These are phyloP conservation scores for Dothistroma pini DNA, from an alignment of 2,329 filamentous ascomycete genomes.

Conservation along the genomic window DNA sequence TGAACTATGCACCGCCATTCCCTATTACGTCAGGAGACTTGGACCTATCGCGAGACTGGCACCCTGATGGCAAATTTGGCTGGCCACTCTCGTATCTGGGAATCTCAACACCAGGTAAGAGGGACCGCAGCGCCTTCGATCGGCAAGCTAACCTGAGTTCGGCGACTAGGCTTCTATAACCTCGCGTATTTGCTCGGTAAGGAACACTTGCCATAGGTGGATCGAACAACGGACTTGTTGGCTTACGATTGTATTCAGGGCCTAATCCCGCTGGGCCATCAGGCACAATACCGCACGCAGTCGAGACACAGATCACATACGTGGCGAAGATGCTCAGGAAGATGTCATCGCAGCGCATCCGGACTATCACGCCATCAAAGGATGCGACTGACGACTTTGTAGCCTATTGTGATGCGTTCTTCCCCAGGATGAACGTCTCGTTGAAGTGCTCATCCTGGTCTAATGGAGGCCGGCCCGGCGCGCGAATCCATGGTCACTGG, in stretches of 20 bases:
- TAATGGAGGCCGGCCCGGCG: constrained; percentile 61
- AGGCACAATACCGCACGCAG: constrained; percentile 44
- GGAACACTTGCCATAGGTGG: neutral
- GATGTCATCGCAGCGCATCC: constrained; percentile 62
- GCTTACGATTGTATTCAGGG: constrained; percentile 11
- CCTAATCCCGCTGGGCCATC: constrained; percentile 22
- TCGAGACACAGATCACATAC: constrained; percentile 64
- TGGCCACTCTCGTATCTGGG: constrained; percentile 31
- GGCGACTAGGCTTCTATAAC: constrained; percentile 12
- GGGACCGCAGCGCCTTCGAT: neutral
- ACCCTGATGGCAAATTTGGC: constrained; percentile 36
- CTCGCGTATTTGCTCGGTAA: constrained; percentile 25
- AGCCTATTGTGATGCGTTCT: constrained; percentile 44
- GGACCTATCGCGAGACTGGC: constrained; percentile 30
- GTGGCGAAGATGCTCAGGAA: constrained; percentile 66
- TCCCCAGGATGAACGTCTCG: constrained; percentile 51
- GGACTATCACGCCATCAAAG: constrained; percentile 55
- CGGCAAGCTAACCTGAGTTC: neutral
- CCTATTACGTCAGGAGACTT: constrained; percentile 27
- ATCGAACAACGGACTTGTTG: neutral
- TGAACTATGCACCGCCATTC: constrained; percentile 34
- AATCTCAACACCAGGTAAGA: constrained; percentile 19
- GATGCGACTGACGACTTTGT: constrained; percentile 49
- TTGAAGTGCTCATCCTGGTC: constrained; percentile 70
- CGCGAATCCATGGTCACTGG: constrained; percentile 65